Conservation (phyloP, 2,329 filamentous ascomycete genomes). For the Aspergillus sp. region DNA sequence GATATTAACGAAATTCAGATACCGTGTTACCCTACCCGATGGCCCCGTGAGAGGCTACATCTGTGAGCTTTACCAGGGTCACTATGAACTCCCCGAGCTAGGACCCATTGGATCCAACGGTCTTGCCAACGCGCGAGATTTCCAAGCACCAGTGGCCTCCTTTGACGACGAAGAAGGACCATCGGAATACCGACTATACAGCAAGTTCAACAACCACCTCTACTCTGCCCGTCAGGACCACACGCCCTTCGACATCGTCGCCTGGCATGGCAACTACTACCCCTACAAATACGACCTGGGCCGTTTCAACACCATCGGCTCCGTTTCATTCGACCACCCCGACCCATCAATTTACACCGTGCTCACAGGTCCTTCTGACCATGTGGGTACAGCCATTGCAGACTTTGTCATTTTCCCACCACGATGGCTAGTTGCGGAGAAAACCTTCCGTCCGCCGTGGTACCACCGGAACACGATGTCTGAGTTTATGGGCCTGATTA, state of each 20-base stretch:
- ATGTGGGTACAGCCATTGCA: conserved; percentile 62
- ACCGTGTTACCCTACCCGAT: conserved; percentile 65
- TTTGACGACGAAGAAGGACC: conserved; percentile 61
- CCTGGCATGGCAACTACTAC: conserved; percentile 78
- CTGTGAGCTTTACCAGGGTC: conserved; percentile 70
- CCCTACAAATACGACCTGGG: conserved; percentile 81
- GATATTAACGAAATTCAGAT: conserved; percentile 38
- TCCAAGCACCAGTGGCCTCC: conserved; percentile 68
- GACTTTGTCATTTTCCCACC: conserved; percentile 68
- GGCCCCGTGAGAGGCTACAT: conserved; percentile 70
- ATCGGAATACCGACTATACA: conserved; percentile 56
- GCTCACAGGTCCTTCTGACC: conserved; percentile 57
- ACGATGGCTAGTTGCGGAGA: conserved; percentile 61
- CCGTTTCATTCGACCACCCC: conserved; percentile 72
- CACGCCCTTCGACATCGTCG: conserved; percentile 75
- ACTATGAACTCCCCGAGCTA: conserved; percentile 70
- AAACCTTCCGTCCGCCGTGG: conserved; percentile 62
- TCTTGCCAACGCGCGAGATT: conserved; percentile 74
- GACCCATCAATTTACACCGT: conserved; percentile 77
- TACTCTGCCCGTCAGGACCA: conserved; percentile 67
- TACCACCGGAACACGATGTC: conserved; percentile 67
- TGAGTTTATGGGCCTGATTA: conserved; percentile 66
- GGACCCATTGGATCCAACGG: conserved; percentile 73
- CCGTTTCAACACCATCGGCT: conserved; percentile 73
- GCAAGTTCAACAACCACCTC: conserved; percentile 67